Evolutionary conservation across 139 green algal species (phyloP).

Genomic region (Chara braunii): DNA sequence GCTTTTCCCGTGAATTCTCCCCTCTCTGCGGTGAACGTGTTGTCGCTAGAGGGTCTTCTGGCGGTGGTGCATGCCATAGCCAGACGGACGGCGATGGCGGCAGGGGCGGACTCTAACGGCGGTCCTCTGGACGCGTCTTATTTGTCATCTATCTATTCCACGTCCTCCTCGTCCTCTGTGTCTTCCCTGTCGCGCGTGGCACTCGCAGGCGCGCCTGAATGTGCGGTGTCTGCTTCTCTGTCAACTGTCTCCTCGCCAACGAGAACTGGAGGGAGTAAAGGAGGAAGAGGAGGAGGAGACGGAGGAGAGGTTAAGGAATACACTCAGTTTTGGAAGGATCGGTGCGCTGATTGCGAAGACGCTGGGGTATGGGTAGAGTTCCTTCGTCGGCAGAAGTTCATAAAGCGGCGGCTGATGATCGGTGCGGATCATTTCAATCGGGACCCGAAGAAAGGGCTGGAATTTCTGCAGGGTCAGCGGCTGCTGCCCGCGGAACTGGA

Average conservation of each 20-base stretch:
- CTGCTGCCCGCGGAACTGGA: slow-evolving; percentile 63
- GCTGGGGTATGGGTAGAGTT: neutral
- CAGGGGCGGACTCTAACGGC: no score
- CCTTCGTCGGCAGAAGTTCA: slow-evolving; percentile 38
- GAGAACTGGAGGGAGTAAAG: neutral
- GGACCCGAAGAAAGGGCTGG: slow-evolving; percentile 87
- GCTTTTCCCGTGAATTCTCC: slow-evolving; percentile 69
- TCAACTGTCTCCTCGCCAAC: no score
- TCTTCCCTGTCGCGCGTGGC: neutral
- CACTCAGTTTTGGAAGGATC: neutral
- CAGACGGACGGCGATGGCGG: slow-evolving; percentile 22
- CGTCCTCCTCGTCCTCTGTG: neutral
- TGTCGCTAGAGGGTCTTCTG: slow-evolving; percentile 79
- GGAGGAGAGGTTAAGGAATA: neutral
- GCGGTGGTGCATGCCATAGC: slow-evolving; percentile 60
- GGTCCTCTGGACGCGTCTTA: neutral
- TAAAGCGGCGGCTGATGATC: slow-evolving; percentile 68
- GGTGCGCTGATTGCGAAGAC: neutral
- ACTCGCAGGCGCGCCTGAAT: neutral
- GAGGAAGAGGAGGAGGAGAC: neutral
- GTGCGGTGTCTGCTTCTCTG: no score
- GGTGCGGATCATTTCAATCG: slow-evolving; percentile 95
- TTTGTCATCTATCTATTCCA: neutral
- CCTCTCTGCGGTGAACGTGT: slow-evolving; percentile 64
- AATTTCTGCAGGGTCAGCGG: slow-evolving; percentile 68